These are phyloP conservation scores for Claviceps digitariae DNA, from an alignment of 2,329 filamentous ascomycete species.

Conservation along the genomic window DNA sequence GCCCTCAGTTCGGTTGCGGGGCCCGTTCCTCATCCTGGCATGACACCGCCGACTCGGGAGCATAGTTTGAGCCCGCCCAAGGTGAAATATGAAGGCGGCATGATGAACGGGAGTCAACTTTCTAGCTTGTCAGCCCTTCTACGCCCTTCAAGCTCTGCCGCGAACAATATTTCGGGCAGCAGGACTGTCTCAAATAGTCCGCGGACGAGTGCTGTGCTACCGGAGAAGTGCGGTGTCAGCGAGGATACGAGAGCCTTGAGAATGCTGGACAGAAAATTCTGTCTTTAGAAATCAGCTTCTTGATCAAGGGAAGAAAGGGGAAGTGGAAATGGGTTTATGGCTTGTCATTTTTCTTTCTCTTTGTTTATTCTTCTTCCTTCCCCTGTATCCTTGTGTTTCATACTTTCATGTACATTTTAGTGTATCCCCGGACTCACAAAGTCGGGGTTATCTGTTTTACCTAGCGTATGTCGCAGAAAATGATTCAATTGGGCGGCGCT, in stretches of 20 bases:
- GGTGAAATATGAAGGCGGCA: conserved; percentile 23
- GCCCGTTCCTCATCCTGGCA: conserved; percentile 14
- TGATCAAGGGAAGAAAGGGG: not conserved
- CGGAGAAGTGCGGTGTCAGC: conserved; percentile 30
- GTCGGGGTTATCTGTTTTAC: not conserved
- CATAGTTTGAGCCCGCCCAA: conserved; percentile 36
- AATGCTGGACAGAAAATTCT: conserved; percentile 49
- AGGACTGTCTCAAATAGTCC: conserved; percentile 30
- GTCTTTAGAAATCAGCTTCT: conserved; percentile 5
- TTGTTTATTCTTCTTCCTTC: not conserved
- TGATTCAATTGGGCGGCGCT: not conserved
- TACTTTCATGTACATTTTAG: not conserved
- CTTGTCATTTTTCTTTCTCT: not conserved
- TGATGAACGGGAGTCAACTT: conserved; percentile 19
- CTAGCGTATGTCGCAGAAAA: not conserved
- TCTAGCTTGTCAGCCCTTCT: conserved; percentile 35
- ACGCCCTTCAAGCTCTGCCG: conserved; percentile 36
- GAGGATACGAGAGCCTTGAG: conserved; percentile 54
- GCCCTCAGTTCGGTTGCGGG: conserved; percentile 18
- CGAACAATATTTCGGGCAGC: conserved; percentile 27
- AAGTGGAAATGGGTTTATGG: too few relatives aligned
- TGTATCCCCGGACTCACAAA: not conserved
- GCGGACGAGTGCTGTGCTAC: conserved; percentile 13
- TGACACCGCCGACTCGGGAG: conserved; percentile 30
- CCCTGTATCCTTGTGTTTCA: not conserved